Percentiles rank a stretch among this genome's conserved stretches.
phyloP scores from a whole-genome alignment of 208 protist genomes.

The Crithidia mellificae region DNA sequence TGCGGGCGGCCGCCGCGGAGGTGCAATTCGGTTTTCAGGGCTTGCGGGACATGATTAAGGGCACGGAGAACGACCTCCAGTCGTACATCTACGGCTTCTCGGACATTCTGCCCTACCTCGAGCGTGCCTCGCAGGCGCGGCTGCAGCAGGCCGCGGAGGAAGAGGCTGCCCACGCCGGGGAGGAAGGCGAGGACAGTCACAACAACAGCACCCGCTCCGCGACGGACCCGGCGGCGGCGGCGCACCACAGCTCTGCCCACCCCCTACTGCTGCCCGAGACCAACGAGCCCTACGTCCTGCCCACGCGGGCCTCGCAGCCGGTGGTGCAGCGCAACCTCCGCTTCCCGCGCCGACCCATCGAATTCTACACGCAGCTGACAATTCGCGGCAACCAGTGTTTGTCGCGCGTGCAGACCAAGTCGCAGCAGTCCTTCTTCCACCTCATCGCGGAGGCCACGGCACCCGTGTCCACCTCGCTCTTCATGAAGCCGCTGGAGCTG shows the following conservation, averaged over 20 bases:
- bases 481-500: slow-evolving; percentile 46
- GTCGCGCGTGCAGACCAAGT: slow-evolving; percentile 30
- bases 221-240: not conserved
- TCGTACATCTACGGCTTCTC: slow-evolving; percentile 42
- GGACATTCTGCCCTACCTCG: slow-evolving; percentile 29
- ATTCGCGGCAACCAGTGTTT: slow-evolving; percentile 43
- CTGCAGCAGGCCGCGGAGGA: slow-evolving; percentile 26
- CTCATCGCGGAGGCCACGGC: slow-evolving; percentile 40
- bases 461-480: slow-evolving; percentile 43
- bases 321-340: slow-evolving; percentile 18
- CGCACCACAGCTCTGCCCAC: not conserved
- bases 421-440: slow-evolving; percentile 37
- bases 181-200: not conserved
- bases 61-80: slow-evolving; percentile 46
- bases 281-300: slow-evolving; percentile 4
- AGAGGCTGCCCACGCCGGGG: slow-evolving; percentile 12
- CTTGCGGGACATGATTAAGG: slow-evolving; percentile 43
- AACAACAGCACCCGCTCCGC: not conserved
- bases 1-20: slow-evolving; percentile 53
- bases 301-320: slow-evolving; percentile 27
- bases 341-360: slow-evolving; percentile 29
- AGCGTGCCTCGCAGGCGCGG: slow-evolving; percentile 26
- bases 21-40: slow-evolving; percentile 41
- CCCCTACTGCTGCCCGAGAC: slow-evolving; percentile 6
- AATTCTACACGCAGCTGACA: slow-evolving; percentile 31